phyloP scores from a whole-genome alignment of 805 yeast genomes.

The Myxozyma vanderwaltii region DNA sequence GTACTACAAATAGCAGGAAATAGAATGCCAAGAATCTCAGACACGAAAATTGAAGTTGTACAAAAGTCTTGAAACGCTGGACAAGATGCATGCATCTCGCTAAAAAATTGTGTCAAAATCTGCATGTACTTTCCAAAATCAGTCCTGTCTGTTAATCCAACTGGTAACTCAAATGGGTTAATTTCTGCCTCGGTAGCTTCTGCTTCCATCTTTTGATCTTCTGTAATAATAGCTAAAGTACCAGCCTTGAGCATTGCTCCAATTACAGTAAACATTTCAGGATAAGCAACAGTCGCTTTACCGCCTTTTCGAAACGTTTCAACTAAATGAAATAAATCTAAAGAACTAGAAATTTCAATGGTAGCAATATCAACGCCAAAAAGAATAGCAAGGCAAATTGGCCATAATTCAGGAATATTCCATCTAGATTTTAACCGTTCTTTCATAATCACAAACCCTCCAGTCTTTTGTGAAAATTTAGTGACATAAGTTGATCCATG shows the following conservation, averaged over 20 bases:
- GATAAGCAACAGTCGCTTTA: slow-evolving; percentile 31
- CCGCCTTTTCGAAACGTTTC: slow-evolving; percentile 31
- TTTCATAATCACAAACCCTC: slow-evolving; percentile 54
- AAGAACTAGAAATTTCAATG: slow-evolving; percentile 19
- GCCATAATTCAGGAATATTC: slow-evolving; percentile 50
- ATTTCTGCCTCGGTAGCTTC: not conserved
- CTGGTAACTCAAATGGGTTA: not conserved
- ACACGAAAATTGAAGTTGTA: slow-evolving; percentile 27
- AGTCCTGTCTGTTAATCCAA: not conserved
- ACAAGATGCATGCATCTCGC: slow-evolving; percentile 34
- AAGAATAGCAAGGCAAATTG: slow-evolving; percentile 32
- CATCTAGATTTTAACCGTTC: slow-evolving; percentile 53
- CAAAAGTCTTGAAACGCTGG: slow-evolving; percentile 33
- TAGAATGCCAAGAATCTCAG: slow-evolving; percentile 31
- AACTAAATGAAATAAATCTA: slow-evolving; percentile 29
- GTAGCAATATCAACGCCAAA: slow-evolving; percentile 49
- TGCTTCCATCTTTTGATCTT: slow-evolving; percentile 26
- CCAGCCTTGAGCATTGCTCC: slow-evolving; percentile 36
- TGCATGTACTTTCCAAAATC: slow-evolving; percentile 27
- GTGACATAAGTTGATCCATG: slow-evolving; percentile 52
- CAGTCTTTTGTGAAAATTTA: slow-evolving; percentile 45
- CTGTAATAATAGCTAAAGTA: slow-evolving; percentile 24
- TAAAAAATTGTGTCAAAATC: slow-evolving; percentile 30
- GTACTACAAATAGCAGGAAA: slow-evolving; percentile 32
- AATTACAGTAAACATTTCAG: slow-evolving; percentile 35